Evolutionary conservation across 108 stramenopile species (phyloP).

Genomic region (Nannochloropsis salina): DNA sequence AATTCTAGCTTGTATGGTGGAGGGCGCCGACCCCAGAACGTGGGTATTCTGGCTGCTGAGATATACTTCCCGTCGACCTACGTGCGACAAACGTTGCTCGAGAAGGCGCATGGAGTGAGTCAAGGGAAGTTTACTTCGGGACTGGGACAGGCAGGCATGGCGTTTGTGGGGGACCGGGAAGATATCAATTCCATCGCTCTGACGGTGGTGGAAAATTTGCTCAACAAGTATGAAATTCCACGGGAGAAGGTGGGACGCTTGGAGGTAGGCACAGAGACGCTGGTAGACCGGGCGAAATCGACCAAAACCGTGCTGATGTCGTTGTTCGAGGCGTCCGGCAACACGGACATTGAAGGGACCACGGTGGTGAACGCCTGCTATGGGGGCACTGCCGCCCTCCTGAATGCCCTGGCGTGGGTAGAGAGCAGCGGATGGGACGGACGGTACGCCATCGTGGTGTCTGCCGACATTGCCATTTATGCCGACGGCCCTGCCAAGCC

Average conservation of each 20-base stretch:
- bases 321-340: constrained; percentile 66
- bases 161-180: constrained; percentile 69
- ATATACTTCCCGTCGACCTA: constrained; percentile 90
- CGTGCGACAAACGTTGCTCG: constrained; percentile 76
- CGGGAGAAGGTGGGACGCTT: constrained; percentile 67
- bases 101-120: constrained; percentile 75
- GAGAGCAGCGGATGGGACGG: constrained; percentile 87
- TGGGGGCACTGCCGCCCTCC: constrained; percentile 90
- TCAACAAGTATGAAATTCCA: constrained; percentile 88
- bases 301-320: constrained; percentile 92
- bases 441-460: constrained; percentile 89
- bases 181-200: constrained; percentile 87
- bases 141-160: constrained; percentile 88
- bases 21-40: constrained; percentile 59
- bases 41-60: constrained; percentile 92
- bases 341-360: constrained; percentile 88
- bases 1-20: background rate
- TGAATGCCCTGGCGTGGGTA: constrained; percentile 86
- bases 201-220: constrained; percentile 78
- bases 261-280: constrained; percentile 88
- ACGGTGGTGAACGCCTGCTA: constrained; percentile 96
- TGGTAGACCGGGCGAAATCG: constrained; percentile 92
- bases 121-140: constrained; percentile 87
- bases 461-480: constrained; percentile 74
- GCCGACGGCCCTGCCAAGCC: constrained; percentile 80